Evolutionary conservation across 208 protist species (phyloP).

Genomic region (Trypanosoma mega): DNA sequence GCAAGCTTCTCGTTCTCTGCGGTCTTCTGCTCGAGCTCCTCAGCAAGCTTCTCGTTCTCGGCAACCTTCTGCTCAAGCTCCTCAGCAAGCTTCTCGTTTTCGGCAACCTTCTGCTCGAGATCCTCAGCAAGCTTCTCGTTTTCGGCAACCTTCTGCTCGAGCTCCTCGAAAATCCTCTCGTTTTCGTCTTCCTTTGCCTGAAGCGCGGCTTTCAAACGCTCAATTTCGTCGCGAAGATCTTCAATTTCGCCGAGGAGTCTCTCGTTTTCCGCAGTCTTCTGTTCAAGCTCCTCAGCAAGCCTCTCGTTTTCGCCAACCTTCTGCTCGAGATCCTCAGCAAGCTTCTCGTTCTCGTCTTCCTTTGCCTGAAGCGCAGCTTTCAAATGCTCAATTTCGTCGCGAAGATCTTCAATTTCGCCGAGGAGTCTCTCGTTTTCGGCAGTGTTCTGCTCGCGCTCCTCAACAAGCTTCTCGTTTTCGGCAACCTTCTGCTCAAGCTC

Average conservation of each 20-base stretch:
- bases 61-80: slow-evolving; percentile 22
- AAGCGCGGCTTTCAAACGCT: slow-evolving; percentile 25
- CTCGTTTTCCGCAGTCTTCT: slow-evolving; percentile 30
- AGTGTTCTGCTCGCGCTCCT: slow-evolving; percentile 19
- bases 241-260: slow-evolving; percentile 25
- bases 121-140: slow-evolving; percentile 24
- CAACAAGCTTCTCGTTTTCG: slow-evolving; percentile 35
- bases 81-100: slow-evolving; percentile 34
- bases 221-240: slow-evolving; percentile 15
- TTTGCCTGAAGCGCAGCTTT: slow-evolving; percentile 21
- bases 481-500: slow-evolving; percentile 20
- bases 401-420: slow-evolving; percentile 24
- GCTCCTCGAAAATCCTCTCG: slow-evolving; percentile 19
- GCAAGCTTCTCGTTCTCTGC: slow-evolving; percentile 29
- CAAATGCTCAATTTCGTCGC: slow-evolving; percentile 10
- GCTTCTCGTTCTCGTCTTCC: slow-evolving; percentile 21
- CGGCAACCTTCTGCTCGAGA: slow-evolving; percentile 22
- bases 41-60: slow-evolving; percentile 34
- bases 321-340: slow-evolving; percentile 23
- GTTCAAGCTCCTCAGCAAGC: slow-evolving; percentile 27
- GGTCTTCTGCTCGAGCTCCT: slow-evolving; percentile 23
- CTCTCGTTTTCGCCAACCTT: slow-evolving; percentile 24
- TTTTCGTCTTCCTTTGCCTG: slow-evolving; percentile 18
- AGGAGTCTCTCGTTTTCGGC: slow-evolving; percentile 27
- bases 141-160: slow-evolving; percentile 20